Evolutionary conservation across 1,284 basidiomycete species (phyloP).

Genomic region (Leccinum colubrinum): DNA sequence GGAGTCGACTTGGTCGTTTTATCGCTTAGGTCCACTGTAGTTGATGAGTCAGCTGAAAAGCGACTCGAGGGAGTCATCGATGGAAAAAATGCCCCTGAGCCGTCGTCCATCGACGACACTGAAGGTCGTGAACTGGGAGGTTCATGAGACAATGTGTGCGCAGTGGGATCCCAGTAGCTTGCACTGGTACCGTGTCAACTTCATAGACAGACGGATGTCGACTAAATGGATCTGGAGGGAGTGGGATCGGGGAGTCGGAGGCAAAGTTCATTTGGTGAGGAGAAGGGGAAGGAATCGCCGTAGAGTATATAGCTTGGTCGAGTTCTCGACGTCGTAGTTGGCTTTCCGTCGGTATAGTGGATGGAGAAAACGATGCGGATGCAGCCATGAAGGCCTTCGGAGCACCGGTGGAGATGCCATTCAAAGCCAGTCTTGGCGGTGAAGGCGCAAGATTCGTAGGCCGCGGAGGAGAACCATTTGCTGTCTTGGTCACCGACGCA

Average conservation of each 20-base stretch:
- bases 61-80: conserved; percentile 50
- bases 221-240: conserved; percentile 78
- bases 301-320: conserved; percentile 46
- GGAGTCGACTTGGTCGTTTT: conserved; percentile 18
- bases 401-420: conserved; percentile 61
- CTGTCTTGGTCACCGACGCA: conserved; percentile 16
- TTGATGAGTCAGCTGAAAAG: conserved; percentile 69
- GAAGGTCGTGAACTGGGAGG: conserved; percentile 23
- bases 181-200: conserved; percentile 22
- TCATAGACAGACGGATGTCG: conserved; percentile 57
- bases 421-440: conserved; percentile 62
- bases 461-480: conserved; percentile 17
- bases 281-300: conserved; percentile 33
- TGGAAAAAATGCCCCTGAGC: conserved; percentile 11
- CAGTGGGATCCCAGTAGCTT: conserved; percentile 42
- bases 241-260: conserved; percentile 57
- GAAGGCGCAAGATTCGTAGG: conserved; percentile 35
- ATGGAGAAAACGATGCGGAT: conserved; percentile 24
- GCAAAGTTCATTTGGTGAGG: conserved; percentile 15
- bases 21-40: conserved; percentile 33
- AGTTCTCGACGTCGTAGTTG: conserved; percentile 51
- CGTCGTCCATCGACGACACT: conserved; percentile 24
- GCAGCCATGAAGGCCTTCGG: conserved; percentile 44
- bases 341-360: conserved; percentile 45
- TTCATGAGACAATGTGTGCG: conserved; percentile 20